Percentiles rank a stretch among this genome's conserved stretches.
Evolutionary conservation across 768 basidiomycete species (phyloP).

Genomic region (Symmetrospora coprosmae): DNA sequence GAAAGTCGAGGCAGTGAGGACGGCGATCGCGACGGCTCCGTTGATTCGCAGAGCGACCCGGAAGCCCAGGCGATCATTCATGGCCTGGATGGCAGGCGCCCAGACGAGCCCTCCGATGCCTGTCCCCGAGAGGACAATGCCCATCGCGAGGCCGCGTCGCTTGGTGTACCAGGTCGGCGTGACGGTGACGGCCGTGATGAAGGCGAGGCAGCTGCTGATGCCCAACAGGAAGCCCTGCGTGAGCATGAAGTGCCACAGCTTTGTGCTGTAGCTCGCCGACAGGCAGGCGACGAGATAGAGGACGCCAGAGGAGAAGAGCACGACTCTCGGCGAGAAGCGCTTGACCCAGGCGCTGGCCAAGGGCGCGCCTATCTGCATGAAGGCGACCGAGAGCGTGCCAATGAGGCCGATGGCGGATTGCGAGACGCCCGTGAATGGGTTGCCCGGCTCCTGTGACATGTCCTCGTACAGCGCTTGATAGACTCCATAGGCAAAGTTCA

Average conservation of each 20-base stretch:
- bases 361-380: conserved; percentile 22
- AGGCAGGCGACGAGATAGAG: conserved; percentile 3
- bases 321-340: neutral
- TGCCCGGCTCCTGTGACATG: neutral
- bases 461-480: conserved; percentile 22
- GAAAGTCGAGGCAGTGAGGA: conserved; percentile 8
- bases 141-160: conserved; percentile 11
- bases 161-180: conserved; percentile 21
- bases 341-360: neutral
- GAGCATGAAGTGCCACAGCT: conserved; percentile 20
- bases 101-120: conserved; percentile 24
- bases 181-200: conserved; percentile 18
- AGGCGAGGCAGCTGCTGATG: conserved; percentile 12
- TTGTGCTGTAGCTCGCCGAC: neutral
- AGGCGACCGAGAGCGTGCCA: conserved; percentile 16
- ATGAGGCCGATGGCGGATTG: conserved; percentile 17
- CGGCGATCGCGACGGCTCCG: conserved; percentile 11
- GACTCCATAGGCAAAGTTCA: conserved; percentile 23
- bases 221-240: conserved; percentile 15
- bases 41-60: conserved; percentile 24
- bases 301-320: neutral
- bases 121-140: conserved; percentile 15
- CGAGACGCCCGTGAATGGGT: conserved; percentile 14
- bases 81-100: conserved; percentile 23
- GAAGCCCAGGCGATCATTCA: conserved; percentile 21